phyloP scores from a whole-genome alignment of 2,329 filamentous ascomycete species.

The Ophioceras dolichostomum region DNA sequence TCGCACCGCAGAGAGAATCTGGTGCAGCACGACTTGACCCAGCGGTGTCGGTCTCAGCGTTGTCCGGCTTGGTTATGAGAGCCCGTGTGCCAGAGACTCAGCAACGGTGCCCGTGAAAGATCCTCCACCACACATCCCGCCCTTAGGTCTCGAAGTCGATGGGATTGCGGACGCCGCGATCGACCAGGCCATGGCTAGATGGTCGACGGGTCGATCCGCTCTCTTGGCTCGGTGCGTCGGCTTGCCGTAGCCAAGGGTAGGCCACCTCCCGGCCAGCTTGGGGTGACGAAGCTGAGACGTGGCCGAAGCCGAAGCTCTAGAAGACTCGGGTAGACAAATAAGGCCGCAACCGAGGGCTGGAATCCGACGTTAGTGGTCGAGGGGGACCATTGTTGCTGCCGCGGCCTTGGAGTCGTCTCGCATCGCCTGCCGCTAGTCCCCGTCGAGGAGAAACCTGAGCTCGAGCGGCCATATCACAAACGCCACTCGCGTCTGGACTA shows the following conservation, averaged over 20 bases:
- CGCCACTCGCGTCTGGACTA: constrained; percentile 4
- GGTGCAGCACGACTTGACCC: constrained; percentile 6
- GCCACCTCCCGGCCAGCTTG: neutral
- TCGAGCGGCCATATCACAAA: constrained; percentile 6
- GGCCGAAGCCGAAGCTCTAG: constrained; percentile 6
- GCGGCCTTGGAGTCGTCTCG: constrained; percentile 4
- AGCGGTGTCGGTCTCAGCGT: too few relatives aligned
- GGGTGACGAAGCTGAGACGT: too few relatives aligned
- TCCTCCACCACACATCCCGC: constrained; percentile 4
- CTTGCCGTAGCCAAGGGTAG: constrained; percentile 6
- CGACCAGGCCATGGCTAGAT: constrained; percentile 6
- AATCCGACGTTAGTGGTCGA: neutral
- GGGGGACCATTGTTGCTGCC: too few relatives aligned
- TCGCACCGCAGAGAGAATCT: constrained; percentile 5
- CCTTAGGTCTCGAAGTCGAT: constrained; percentile 3
- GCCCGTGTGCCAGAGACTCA: constrained; percentile 3
- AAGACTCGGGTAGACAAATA: too few relatives aligned
- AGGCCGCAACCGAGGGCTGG: constrained; percentile 4
- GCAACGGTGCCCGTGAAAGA: constrained; percentile 4
- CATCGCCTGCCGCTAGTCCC: constrained; percentile 5
- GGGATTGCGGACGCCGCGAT: constrained; percentile 3
- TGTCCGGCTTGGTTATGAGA: too few relatives aligned
- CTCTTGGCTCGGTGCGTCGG: constrained; percentile 3
- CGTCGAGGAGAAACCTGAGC: constrained; percentile 3
- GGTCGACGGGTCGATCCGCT: constrained; percentile 3